A percentile compares a stretch with the other conserved stretches of the same genome.
These are phyloP conservation scores for Syncephalastrum sp. DNA, from an alignment of 371 early-diverging fungal genomes.

Conservation along the genomic window DNA sequence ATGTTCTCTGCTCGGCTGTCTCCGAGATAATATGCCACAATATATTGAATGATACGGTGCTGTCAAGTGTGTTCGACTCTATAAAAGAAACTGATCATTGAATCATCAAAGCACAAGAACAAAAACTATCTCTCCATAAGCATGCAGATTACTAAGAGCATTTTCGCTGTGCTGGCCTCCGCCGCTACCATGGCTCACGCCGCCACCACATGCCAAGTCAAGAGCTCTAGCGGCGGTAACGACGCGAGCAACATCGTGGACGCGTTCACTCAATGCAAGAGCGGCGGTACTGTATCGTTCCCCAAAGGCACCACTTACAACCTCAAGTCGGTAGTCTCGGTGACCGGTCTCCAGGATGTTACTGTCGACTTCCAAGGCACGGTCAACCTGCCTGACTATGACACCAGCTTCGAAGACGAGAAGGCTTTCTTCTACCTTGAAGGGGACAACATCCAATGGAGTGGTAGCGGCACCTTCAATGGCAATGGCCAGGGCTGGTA, in stretches of 20 bases:
- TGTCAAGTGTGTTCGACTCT: too few relatives aligned
- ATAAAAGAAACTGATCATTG: too few relatives aligned
- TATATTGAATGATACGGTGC: too few relatives aligned
- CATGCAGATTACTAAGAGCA: too few relatives aligned
- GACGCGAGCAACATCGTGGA: constrained; percentile 23
- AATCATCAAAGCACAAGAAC: too few relatives aligned
- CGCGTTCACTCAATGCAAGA: constrained; percentile 34
- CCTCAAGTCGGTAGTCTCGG: constrained; percentile 18
- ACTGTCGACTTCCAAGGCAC: constrained; percentile 29
- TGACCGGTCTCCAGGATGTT: constrained; percentile 22
- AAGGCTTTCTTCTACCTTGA: constrained; percentile 25
- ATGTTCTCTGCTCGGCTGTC: too few relatives aligned
- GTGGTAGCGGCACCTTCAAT: constrained; percentile 20
- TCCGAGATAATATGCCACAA: too few relatives aligned
- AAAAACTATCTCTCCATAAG: too few relatives aligned
- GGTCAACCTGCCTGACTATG: constrained; percentile 25
- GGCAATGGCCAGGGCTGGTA: constrained; percentile 41
- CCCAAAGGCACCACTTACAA: constrained; percentile 27
- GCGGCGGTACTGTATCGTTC: constrained; percentile 32
- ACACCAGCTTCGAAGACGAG: constrained; percentile 24
- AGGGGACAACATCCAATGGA: constrained; percentile 28
- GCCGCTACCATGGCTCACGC: too few relatives aligned
- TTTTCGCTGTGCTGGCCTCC: too few relatives aligned
- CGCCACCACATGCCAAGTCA: constrained; percentile 23
- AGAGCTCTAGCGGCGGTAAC: constrained; percentile 20